Conservation (phyloP, 179 eudicot species). For the Spinacia oleracea region DNA sequence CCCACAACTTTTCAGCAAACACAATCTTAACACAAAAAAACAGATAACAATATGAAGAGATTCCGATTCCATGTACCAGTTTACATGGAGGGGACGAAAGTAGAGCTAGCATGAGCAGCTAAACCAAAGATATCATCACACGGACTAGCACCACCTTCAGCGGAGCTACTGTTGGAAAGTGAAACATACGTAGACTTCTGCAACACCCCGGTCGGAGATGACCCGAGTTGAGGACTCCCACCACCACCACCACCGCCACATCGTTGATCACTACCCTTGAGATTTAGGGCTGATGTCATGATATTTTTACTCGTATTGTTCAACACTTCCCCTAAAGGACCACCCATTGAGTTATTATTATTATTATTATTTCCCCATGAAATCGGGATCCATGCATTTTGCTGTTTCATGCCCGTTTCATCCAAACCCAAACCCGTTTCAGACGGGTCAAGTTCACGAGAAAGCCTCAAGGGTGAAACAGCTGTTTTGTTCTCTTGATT, state of each 20-base stretch:
- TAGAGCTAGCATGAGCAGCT: constrained; percentile 30
- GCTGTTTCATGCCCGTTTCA: constrained; percentile 41
- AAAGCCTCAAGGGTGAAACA: constrained; percentile 49
- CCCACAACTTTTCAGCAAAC: constrained; percentile 15
- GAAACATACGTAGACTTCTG: constrained; percentile 40
- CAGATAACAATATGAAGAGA: constrained; percentile 7
- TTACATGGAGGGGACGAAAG: constrained; percentile 32
- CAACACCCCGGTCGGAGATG: constrained; percentile 44
- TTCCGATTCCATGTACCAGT: not conserved
- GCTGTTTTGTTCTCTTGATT: constrained; percentile 42
- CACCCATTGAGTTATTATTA: constrained; percentile 53
- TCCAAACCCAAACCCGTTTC: constrained; percentile 49
- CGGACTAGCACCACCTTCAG: constrained; percentile 31
- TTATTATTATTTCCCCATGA: constrained; percentile 46
- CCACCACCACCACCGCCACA: constrained; percentile 36
- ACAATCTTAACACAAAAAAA: constrained; percentile 19
- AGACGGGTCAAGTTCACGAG: constrained; percentile 50
- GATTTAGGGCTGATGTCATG: constrained; percentile 42
- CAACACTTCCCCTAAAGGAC: constrained; percentile 89
- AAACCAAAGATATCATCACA: constrained; percentile 26
- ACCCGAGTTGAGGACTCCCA: constrained; percentile 33
- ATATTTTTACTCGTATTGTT: constrained; percentile 48
- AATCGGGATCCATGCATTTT: constrained; percentile 54
- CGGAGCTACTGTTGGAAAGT: constrained; percentile 39
- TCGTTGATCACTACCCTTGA: constrained; percentile 31